Evolutionary conservation across 768 basidiomycete species (phyloP).

Genomic region (Candolleomyces aberdarensis): DNA sequence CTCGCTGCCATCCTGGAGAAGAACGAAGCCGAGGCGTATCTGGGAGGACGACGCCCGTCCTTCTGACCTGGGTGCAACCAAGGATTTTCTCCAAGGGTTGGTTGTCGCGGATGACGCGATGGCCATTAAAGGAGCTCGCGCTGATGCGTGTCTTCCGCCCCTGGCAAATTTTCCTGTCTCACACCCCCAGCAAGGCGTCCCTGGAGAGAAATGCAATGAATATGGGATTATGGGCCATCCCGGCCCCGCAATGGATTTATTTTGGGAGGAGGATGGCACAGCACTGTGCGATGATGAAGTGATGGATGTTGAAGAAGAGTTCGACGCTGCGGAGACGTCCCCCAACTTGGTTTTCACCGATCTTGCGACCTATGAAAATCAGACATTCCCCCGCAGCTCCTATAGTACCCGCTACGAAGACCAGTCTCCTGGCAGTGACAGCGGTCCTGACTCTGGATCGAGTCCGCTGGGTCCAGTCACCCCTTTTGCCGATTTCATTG

Average conservation of each 20-base stretch:
- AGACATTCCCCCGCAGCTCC: slow-evolving; percentile 37
- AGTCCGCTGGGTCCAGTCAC: slow-evolving; percentile 76
- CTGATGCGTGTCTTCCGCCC: slow-evolving; percentile 87
- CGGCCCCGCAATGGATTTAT: not conserved
- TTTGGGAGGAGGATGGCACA: slow-evolving; percentile 4
- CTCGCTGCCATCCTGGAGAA: slow-evolving; percentile 69
- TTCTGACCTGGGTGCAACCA: slow-evolving; percentile 28
- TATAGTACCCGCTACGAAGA: slow-evolving; percentile 68
- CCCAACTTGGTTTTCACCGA: slow-evolving; percentile 19
- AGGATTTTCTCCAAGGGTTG: slow-evolving; percentile 76
- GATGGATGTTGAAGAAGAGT: slow-evolving; percentile 8
- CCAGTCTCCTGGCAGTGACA: slow-evolving; percentile 52
- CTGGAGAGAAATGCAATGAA: slow-evolving; percentile 31
- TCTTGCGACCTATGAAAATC: slow-evolving; percentile 23
- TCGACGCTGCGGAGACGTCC: slow-evolving; percentile 9
- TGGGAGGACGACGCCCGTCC: slow-evolving; percentile 53
- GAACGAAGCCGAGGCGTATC: slow-evolving; percentile 61
- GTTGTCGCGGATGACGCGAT: slow-evolving; percentile 71
- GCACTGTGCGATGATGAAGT: slow-evolving; percentile 8
- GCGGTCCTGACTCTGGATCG: slow-evolving; percentile 51
- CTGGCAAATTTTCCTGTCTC: slow-evolving; percentile 28
- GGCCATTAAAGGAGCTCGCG: slow-evolving; percentile 83
- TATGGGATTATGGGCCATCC: slow-evolving; percentile 35
- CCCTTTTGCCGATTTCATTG: slow-evolving; percentile 74
- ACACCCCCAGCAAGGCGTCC: slow-evolving; percentile 13